phyloP scores from a whole-genome alignment of 768 basidiomycete genomes.

The Exsudoporus frostii region DNA sequence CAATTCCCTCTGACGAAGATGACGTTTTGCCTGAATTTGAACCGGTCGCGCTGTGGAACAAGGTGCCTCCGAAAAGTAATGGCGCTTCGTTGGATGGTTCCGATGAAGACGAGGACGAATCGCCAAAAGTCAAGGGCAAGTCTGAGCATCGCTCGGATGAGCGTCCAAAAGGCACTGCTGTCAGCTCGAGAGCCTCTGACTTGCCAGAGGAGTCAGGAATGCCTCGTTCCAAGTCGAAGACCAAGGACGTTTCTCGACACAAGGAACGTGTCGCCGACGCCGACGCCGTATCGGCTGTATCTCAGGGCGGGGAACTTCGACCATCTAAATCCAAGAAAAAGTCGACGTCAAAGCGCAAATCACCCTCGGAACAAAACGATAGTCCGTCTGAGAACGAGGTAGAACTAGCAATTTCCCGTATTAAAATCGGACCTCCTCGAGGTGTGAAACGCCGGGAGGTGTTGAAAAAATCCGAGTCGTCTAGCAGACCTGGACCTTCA shows the following conservation, averaged over 20 bases:
- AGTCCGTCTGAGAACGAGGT: conserved; percentile 4
- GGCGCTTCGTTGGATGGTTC: background rate
- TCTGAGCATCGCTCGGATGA: background rate
- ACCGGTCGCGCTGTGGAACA: background rate
- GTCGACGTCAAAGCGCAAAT: background rate
- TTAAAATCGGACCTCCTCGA: conserved; percentile 29
- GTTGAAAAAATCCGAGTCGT: background rate
- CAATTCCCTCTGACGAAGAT: conserved; percentile 13
- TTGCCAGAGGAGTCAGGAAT: background rate
- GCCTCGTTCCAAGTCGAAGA: background rate
- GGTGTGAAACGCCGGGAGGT: conserved; percentile 11
- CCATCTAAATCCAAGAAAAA: conserved; percentile 1
- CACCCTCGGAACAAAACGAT: background rate
- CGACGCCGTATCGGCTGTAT: background rate
- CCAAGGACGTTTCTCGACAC: background rate
- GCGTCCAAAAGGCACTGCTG: background rate
- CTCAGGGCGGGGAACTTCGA: conserved; percentile 3
- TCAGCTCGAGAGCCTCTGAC: background rate
- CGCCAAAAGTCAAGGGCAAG: conserved; percentile 5
- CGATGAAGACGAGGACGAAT: conserved; percentile 2
- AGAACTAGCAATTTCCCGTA: background rate
- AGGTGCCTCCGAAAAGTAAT: background rate
- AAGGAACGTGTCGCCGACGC: background rate
- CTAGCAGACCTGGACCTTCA: background rate
- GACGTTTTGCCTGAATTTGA: background rate